Evolutionary conservation across 371 early-diverging fungal genomes (phyloP), one percentile per base, ranked within the genome.

Genomic region (Actinomortierella ambigua): DNA sequence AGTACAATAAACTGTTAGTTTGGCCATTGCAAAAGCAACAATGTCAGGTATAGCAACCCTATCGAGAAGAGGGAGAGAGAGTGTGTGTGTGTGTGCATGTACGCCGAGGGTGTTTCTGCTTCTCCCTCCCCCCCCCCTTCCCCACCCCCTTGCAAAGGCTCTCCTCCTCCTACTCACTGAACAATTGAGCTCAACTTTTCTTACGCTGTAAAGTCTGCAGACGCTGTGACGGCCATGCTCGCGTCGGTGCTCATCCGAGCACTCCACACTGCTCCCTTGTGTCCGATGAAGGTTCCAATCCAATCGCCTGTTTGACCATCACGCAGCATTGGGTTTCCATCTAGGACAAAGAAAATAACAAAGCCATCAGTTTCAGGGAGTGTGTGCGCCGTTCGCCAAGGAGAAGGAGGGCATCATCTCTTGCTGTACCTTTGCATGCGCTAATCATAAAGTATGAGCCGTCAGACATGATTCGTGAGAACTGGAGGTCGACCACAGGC

Each of bases 191-290:
- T 40, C 23, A 13, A 18, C 22, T 22, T 8, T 17, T 41, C 82
- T 64, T 83, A 86, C 80, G 89, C 92, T 44, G 89, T 89, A 73
- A 92, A 93, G 76, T 95, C 95, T n/a, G 93, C 94, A 1, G 93
- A 93, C 20, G 90, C 94, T 0, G 95, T 95, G 8, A 94, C 93
- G 34, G 93, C 93, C 49, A 82, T 81, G 29, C 83, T 77, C 7
- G 94, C 88, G 65, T 90, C 89, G 20, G 81, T 78, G 14, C 86
- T 87, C 48, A 95, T 79, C 50, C 88, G 84, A n/a, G 95, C 92
- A 63, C 88, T 88, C 95, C 95, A 93, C 0, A 95, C 94, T 4
- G 93, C 94, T 40, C 93, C 94, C 77, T 95, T 93, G 73, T 95
- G 95, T 17, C 93, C 94, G 61, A 85, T 64, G 61, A 93, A 93